Percentiles rank a stretch among this genome's conserved stretches.
These are phyloP conservation scores for Penicillium sp. DNA, from an alignment of 2,329 filamentous ascomycete species.

Conservation along the genomic window DNA sequence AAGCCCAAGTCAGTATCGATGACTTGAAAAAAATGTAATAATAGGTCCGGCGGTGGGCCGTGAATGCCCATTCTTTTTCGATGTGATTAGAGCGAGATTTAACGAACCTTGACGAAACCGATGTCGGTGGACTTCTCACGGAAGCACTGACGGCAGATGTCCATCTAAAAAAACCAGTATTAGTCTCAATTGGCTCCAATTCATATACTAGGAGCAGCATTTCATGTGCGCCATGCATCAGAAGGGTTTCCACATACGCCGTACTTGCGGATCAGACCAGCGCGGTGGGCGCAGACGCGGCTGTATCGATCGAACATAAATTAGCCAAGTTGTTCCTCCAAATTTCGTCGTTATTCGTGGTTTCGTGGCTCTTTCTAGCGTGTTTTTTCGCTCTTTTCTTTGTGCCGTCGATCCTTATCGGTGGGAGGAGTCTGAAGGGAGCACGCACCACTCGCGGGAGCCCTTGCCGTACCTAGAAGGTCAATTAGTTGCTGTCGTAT, in stretches of 20 bases:
- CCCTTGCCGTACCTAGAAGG: slow-evolving; percentile 71
- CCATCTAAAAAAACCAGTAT: slow-evolving; percentile 30
- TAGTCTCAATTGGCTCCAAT: slow-evolving; percentile 21
- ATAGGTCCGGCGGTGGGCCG: neutral
- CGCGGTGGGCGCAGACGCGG: slow-evolving; percentile 88
- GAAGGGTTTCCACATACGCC: slow-evolving; percentile 50
- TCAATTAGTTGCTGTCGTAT: slow-evolving; percentile 8
- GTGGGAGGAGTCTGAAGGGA: slow-evolving; percentile 9
- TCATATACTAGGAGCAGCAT: neutral
- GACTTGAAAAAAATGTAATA: neutral
- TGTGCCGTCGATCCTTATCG: slow-evolving; percentile 11
- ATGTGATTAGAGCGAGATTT: slow-evolving; percentile 6
- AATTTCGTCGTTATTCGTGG: slow-evolving; percentile 2
- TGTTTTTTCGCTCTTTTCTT: slow-evolving; percentile 3
- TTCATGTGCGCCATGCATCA: neutral
- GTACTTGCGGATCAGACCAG: slow-evolving; percentile 99
- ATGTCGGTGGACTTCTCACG: slow-evolving; percentile 67
- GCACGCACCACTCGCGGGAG: slow-evolving; percentile 82
- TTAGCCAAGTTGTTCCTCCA: slow-evolving; percentile 18
- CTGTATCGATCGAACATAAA: slow-evolving; percentile 43
- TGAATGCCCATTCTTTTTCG: neutral
- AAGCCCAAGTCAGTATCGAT: slow-evolving; percentile 2
- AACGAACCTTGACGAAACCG: slow-evolving; percentile 66
- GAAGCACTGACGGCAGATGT: slow-evolving; percentile 69
- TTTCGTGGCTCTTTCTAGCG: slow-evolving; percentile 10